phyloP scores from a whole-genome alignment of 257 asterid genomes.

The Solanum medicagineum region DNA sequence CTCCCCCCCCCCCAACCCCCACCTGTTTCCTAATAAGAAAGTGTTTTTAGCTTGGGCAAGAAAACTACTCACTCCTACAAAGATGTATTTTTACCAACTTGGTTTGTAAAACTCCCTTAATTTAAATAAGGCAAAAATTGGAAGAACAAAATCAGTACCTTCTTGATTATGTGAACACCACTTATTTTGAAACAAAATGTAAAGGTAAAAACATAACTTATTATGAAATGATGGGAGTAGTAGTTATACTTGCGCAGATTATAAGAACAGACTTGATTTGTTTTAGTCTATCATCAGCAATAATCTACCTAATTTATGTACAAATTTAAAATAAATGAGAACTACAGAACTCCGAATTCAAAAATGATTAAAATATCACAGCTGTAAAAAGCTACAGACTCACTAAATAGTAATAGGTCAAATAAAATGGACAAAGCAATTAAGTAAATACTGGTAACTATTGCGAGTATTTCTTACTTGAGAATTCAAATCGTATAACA shows the following conservation, averaged over 20 bases:
- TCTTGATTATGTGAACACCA: too few relatives aligned
- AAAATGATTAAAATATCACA: background rate
- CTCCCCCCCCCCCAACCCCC: too few relatives aligned
- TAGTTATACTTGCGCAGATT: background rate
- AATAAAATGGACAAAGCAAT: background rate
- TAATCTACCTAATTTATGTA: background rate
- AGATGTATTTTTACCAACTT: too few relatives aligned
- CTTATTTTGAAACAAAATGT: too few relatives aligned
- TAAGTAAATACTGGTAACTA: background rate
- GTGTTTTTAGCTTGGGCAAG: too few relatives aligned
- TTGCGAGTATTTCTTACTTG: background rate
- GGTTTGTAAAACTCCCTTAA: too few relatives aligned
- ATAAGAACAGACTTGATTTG: background rate
- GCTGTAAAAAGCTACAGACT: background rate
- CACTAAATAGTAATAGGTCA: background rate
- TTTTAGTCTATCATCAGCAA: background rate
- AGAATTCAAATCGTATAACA: background rate
- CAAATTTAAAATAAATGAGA: background rate
- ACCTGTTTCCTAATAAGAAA: too few relatives aligned
- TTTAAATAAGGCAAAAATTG: too few relatives aligned
- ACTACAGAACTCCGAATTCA: background rate
- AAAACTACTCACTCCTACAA: too few relatives aligned
- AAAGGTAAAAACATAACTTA: too few relatives aligned
- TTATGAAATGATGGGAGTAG: background rate
- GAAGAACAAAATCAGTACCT: too few relatives aligned